A percentile compares a stretch with the other conserved stretches of the same genome.
Conservation (phyloP, 225 moss, liverwort and hornwort genomes). For the Neckera pumila region DNA sequence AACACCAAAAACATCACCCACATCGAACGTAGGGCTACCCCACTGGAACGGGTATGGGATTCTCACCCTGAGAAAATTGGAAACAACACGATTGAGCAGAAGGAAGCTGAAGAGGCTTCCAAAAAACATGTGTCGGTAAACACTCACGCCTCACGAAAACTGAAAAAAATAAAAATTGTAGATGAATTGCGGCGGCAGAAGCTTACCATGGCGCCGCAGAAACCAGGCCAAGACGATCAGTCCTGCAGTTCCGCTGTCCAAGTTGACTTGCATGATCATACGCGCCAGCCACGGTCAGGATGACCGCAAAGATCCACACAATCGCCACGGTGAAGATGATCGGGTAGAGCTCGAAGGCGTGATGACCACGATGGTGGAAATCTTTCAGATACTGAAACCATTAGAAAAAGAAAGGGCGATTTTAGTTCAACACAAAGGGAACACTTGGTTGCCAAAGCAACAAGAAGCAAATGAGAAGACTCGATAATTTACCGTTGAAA, state of each 20-base stretch:
- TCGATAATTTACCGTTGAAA: constrained; percentile 30
- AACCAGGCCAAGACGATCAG: constrained; percentile 57
- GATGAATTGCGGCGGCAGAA: not conserved
- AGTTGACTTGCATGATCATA: constrained; percentile 54
- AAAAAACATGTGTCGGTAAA: too few relatives aligned
- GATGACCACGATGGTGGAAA: constrained; percentile 6
- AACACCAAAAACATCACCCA: constrained; percentile 56
- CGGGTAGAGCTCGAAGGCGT: constrained; percentile 68
- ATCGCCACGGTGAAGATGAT: constrained; percentile 31
- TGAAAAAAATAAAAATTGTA: too few relatives aligned
- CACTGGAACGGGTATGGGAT: constrained; percentile 73
- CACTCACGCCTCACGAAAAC: not conserved
- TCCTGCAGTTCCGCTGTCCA: constrained; percentile 65
- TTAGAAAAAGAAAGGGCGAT: not conserved
- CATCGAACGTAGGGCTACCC: constrained; percentile 79
- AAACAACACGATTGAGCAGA: not conserved
- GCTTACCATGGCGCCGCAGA: constrained; percentile 49
- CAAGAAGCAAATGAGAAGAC: not conserved
- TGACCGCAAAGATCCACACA: constrained; percentile 62
- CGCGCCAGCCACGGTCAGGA: constrained; percentile 69
- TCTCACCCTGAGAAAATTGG: constrained; percentile 40
- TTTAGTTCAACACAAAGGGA: not conserved
- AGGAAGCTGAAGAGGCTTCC: not conserved
- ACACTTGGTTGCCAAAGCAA: not conserved
- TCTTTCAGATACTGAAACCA: constrained; percentile 47